A percentile compares a stretch with the other conserved stretches of the same genome.
phyloP scores from a whole-genome alignment of 768 basidiomycete species.

The Boletales sp. region DNA sequence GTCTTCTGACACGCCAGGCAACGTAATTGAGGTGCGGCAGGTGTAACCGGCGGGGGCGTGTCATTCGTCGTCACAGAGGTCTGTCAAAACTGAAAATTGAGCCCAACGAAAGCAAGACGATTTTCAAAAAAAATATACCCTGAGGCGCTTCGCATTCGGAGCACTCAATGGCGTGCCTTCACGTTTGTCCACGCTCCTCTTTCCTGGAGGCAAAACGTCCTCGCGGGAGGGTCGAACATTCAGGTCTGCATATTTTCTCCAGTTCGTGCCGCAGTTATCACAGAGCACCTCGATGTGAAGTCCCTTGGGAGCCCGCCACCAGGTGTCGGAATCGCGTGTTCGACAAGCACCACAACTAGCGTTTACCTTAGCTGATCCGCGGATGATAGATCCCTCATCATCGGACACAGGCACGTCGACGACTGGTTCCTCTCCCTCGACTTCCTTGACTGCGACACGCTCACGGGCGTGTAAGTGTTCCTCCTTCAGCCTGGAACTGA shows the following conservation, averaged over 20 bases:
- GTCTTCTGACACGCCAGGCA: conserved; percentile 74
- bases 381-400: conserved; percentile 75
- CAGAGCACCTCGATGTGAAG: conserved; percentile 77
- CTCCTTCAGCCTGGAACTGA: conserved; percentile 64
- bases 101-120: neutral
- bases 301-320: conserved; percentile 94
- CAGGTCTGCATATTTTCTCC: conserved; percentile 91
- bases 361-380: conserved; percentile 49
- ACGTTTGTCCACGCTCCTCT: conserved; percentile 47
- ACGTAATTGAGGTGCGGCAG: conserved; percentile 56
- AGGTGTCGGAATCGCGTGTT: conserved; percentile 70
- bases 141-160: conserved; percentile 59
- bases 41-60: conserved; percentile 59
- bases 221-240: conserved; percentile 72
- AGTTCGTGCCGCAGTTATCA: conserved; percentile 80
- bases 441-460: conserved; percentile 30
- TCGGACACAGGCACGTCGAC: conserved; percentile 40
- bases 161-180: conserved; percentile 59
- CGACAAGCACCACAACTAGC: conserved; percentile 79
- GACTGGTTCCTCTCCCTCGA: conserved; percentile 27
- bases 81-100: conserved; percentile 9
- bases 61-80: conserved; percentile 42
- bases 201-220: conserved; percentile 47
- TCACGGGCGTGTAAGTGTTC: conserved; percentile 54
- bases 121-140: conserved; percentile 35